These are phyloP conservation scores for Lathyrus oleraceus DNA, from an alignment of 306 rosid genomes.

Conservation along the genomic window DNA sequence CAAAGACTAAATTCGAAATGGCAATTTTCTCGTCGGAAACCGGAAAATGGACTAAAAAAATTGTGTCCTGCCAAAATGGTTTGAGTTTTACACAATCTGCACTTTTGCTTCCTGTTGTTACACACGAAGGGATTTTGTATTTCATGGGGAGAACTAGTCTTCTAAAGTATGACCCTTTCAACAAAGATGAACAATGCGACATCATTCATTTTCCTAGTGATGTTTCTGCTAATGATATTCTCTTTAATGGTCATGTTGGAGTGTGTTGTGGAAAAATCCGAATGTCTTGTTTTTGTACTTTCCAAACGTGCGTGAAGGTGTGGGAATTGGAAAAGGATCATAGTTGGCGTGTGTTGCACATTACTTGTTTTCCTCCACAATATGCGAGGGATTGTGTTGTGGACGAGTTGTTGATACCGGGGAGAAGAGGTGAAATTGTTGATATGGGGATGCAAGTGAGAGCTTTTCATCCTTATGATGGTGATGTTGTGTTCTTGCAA, in stretches of 20 bases:
- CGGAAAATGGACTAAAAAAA: conserved; percentile 10
- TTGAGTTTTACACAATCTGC: neutral
- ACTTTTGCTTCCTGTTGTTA: neutral
- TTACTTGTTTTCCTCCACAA: neutral
- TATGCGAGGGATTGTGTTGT: neutral
- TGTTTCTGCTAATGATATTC: neutral
- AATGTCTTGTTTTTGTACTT: neutral
- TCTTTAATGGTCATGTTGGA: conserved; percentile 23
- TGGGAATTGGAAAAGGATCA: conserved; percentile 22
- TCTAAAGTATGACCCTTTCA: conserved; percentile 21
- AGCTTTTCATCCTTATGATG: conserved; percentile 31
- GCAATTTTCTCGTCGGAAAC: conserved; percentile 15
- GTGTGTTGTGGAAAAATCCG: conserved; percentile 23
- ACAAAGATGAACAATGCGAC: neutral
- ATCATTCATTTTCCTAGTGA: conserved; percentile 14
- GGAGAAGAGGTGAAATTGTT: neutral
- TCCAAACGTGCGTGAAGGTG: neutral
- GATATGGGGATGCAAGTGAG: conserved; percentile 19
- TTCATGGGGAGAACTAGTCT: conserved; percentile 18
- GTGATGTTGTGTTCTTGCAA: conserved; percentile 34
- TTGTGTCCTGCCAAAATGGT: conserved; percentile 8
- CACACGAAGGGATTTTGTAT: conserved; percentile 13
- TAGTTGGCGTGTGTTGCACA: conserved; percentile 27
- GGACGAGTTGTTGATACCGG: neutral
- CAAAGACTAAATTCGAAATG: conserved; percentile 7